Evolutionary conservation across 805 yeast genomes (phyloP).

Genomic region (Lachancea fermentati): DNA sequence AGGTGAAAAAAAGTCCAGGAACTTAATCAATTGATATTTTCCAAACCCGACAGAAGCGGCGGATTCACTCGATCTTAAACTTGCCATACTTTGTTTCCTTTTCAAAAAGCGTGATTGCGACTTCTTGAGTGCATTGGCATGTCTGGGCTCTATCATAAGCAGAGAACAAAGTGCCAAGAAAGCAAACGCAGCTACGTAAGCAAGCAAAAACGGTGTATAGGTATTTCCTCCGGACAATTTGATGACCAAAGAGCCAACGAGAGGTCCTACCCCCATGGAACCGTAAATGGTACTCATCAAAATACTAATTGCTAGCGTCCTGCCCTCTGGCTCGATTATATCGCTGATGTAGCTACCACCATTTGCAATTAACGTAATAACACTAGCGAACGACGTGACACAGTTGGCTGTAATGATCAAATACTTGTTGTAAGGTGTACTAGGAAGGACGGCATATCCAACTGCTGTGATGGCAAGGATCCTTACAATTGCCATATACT

Average conservation of each 20-base stretch:
- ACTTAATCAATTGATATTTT: constrained; percentile 12
- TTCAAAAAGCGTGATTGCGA: constrained; percentile 39
- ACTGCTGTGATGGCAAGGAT: constrained; percentile 19
- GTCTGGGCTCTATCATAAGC: constrained; percentile 60
- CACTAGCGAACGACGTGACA: constrained; percentile 51
- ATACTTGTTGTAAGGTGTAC: constrained; percentile 34
- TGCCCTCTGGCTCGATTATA: constrained; percentile 54
- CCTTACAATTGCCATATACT: constrained; percentile 27
- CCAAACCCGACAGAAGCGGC: constrained; percentile 11
- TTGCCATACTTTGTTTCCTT: constrained; percentile 28
- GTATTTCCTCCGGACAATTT: constrained; percentile 26
- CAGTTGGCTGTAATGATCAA: constrained; percentile 40
- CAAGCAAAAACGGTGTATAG: constrained; percentile 29
- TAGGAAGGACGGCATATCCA: constrained; percentile 29
- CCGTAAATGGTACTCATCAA: constrained; percentile 52
- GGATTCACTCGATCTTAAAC: constrained; percentile 25
- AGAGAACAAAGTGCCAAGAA: constrained; percentile 34
- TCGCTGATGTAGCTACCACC: constrained; percentile 70
- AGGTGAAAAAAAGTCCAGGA: constrained; percentile 38
- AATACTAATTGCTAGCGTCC: constrained; percentile 56
- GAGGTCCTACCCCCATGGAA: constrained; percentile 63
- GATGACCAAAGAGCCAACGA: constrained; percentile 43
- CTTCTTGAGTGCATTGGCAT: constrained; percentile 45
- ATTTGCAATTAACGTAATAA: constrained; percentile 48
- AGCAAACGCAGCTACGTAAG: constrained; percentile 28